Conservation (phyloP, 805 yeast genomes). For the Schwanniomyces pseudopolymorphus region DNA sequence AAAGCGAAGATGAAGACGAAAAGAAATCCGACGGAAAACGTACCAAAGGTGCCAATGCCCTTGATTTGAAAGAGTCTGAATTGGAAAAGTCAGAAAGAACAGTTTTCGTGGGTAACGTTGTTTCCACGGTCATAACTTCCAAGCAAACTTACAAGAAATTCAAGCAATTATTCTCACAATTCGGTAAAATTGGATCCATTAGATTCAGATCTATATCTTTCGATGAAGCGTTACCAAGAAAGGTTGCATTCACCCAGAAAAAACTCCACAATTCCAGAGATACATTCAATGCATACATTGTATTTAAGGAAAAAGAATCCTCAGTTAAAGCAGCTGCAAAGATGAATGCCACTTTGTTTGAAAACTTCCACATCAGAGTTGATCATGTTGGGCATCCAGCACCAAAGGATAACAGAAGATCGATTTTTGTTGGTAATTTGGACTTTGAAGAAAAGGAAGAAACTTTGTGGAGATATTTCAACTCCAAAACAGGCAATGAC, state of each 20-base stretch:
- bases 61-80: constrained; percentile 69
- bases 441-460: constrained; percentile 94
- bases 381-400: constrained; percentile 94
- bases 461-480: constrained; percentile 79
- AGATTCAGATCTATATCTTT: constrained; percentile 93
- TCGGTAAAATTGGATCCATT: constrained; percentile 65
- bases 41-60: constrained; percentile 40
- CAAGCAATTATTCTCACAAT: constrained; percentile 56
- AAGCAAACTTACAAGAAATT: constrained; percentile 62
- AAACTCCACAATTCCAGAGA: constrained; percentile 75
- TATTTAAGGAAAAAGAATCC: constrained; percentile 56
- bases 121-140: constrained; percentile 60
- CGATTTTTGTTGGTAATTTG: constrained; percentile 89
- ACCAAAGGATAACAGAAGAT: constrained; percentile 76
- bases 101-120: constrained; percentile 84
- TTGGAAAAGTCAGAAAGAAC: constrained; percentile 81
- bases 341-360: constrained; percentile 68
- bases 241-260: constrained; percentile 83
- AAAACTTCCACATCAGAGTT: constrained; percentile 77
- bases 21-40: constrained; percentile 10
- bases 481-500: constrained; percentile 40
- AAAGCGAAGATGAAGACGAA: constrained; percentile 16
- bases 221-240: constrained; percentile 84
- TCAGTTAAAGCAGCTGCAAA: constrained; percentile 46
- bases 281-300: constrained; percentile 85